A percentile compares a stretch with the other conserved stretches of the same genome.
phyloP scores from a whole-genome alignment of 192 early-diverging fungal species.

The Backusella psychrophila region DNA sequence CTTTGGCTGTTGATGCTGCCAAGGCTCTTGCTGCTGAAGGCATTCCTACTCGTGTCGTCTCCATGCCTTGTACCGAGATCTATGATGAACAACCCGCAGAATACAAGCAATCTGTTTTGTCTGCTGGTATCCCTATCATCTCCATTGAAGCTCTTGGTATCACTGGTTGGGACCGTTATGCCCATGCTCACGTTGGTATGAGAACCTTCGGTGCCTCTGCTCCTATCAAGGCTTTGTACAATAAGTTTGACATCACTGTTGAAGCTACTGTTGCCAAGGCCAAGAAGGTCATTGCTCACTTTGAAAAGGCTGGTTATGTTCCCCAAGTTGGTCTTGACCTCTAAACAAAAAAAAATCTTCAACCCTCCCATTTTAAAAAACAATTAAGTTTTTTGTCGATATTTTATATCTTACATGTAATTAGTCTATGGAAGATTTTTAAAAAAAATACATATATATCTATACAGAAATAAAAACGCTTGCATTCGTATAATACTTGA shows the following conservation, averaged over 20 bases:
- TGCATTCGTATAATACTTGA: not conserved
- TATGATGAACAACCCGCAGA: constrained; percentile 82
- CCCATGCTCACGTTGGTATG: constrained; percentile 89
- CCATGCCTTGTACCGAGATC: constrained; percentile 89
- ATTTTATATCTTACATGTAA: constrained; percentile 8
- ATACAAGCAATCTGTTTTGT: constrained; percentile 83
- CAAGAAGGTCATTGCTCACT: constrained; percentile 76
- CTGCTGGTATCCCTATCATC: constrained; percentile 75
- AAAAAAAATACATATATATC: not conserved
- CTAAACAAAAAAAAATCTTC: constrained; percentile 12
- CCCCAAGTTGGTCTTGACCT: constrained; percentile 31
- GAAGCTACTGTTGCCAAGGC: constrained; percentile 74
- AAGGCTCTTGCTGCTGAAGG: constrained; percentile 61
- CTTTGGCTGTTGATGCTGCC: constrained; percentile 85
- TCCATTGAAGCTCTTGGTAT: constrained; percentile 87
- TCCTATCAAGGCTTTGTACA: constrained; percentile 79
- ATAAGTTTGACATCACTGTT: constrained; percentile 82
- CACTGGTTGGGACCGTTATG: constrained; percentile 89
- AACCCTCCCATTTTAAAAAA: constrained; percentile 1
- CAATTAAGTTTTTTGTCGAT: constrained; percentile 1
- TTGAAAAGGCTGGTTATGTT: constrained; percentile 55
- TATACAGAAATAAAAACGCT: constrained; percentile 2
- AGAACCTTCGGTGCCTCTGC: constrained; percentile 88
- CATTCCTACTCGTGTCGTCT: constrained; percentile 81
- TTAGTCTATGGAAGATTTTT: constrained; percentile 4